These are phyloP conservation scores for Daucus carota DNA, from an alignment of 129 eudicot species.

Conservation along the genomic window DNA sequence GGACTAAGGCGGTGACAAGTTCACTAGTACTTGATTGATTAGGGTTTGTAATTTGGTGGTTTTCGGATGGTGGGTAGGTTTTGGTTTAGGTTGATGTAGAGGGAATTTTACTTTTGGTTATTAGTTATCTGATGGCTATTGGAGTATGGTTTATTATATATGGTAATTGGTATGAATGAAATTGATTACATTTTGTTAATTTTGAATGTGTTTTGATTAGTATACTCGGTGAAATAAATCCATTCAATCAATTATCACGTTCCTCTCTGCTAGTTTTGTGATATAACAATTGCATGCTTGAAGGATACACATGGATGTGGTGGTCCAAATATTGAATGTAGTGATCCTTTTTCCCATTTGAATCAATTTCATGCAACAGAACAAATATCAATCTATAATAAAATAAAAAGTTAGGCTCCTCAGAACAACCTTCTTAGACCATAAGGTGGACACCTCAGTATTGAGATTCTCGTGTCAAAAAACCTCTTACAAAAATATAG, in stretches of 20 bases:
- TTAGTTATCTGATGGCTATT: too few species aligned
- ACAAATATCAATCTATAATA: background rate
- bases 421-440: background rate
- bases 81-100: too few species aligned
- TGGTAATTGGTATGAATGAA: too few species aligned
- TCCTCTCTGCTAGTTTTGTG: too few species aligned
- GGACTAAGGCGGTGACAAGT: constrained; percentile 14
- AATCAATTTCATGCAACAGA: background rate
- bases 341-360: background rate
- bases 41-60: background rate
- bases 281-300: background rate
- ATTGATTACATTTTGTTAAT: too few species aligned
- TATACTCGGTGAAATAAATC: too few species aligned
- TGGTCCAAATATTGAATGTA: background rate
- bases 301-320: background rate
- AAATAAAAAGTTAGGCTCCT: background rate
- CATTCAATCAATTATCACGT: too few species aligned
- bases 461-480: background rate
- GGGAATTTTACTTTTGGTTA: too few species aligned
- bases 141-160: too few species aligned
- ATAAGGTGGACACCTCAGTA: background rate
- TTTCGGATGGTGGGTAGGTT: too few species aligned
- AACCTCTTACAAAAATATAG: background rate
- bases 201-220: too few species aligned
- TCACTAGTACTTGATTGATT: background rate